A percentile compares a stretch with the other conserved stretches of the same genome.
phyloP scores from a whole-genome alignment of 1,284 basidiomycete genomes.

The Sporisorium iseilematis-ciliati region DNA sequence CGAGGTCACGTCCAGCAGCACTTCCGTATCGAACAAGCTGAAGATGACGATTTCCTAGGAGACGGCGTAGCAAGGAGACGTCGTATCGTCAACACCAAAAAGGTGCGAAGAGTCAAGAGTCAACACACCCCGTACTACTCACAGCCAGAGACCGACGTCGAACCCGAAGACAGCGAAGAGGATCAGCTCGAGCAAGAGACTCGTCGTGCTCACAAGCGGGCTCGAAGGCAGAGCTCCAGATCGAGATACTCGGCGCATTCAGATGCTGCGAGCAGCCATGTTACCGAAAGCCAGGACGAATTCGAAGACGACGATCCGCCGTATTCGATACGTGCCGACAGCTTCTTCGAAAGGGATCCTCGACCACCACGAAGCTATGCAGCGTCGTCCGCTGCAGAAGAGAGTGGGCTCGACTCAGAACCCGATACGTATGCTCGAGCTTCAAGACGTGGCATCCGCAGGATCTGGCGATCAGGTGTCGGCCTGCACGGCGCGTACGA shows the following conservation, averaged over 20 bases:
- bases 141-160: slow-evolving; percentile 42
- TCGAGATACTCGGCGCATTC: slow-evolving; percentile 16
- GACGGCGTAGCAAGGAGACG: slow-evolving; percentile 42
- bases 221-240: slow-evolving; percentile 15
- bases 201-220: slow-evolving; percentile 18
- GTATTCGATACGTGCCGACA: slow-evolving; percentile 36
- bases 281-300: slow-evolving; percentile 11
- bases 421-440: slow-evolving; percentile 25
- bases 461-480: slow-evolving; percentile 40
- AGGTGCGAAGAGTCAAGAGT: slow-evolving; percentile 39
- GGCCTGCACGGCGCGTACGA: slow-evolving; percentile 43
- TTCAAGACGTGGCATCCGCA: slow-evolving; percentile 27
- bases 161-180: slow-evolving; percentile 44
- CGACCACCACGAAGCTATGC: slow-evolving; percentile 33
- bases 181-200: slow-evolving; percentile 21
- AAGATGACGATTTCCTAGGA: slow-evolving; percentile 49
- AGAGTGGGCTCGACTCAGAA: slow-evolving; percentile 35
- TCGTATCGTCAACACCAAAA: slow-evolving; percentile 20
- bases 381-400: slow-evolving; percentile 30
- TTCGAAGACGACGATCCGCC: slow-evolving; percentile 6
- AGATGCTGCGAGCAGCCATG: slow-evolving; percentile 10
- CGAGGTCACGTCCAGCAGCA: slow-evolving; percentile 54
- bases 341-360: slow-evolving; percentile 33
- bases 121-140: slow-evolving; percentile 45
- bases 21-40: slow-evolving; percentile 47